Base-by-base conservation (phyloP, 176 grass and related monocot genomes). In the Hyparrhenia diplandra region DNA sequence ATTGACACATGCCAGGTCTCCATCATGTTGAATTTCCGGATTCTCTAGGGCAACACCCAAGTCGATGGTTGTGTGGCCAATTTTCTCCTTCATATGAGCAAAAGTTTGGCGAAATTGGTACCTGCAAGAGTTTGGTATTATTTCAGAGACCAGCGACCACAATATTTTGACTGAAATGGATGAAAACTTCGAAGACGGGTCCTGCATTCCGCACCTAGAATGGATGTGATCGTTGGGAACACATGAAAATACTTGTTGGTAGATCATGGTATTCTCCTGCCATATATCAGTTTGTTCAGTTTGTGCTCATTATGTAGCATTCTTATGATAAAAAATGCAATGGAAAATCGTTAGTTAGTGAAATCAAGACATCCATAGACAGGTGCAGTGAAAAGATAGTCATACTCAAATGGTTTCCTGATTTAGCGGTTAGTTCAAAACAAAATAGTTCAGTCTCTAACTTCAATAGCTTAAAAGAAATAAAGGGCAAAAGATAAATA, bases 201-300 rank as follows among this genome's bases (percentile, higher is more conserved):
- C 23, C 4, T 24, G 4, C 55, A 35, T 67, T 71, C 62, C 6
- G 21, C 62, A 94, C 92, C 92, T 85, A n/a, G 88, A 88, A 67
- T 81, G 75, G 46, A 91, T 89, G 69, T 84, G 66, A 76, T 94
- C 92, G 43, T 94, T 94, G 16, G 92, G 92, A 17, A 91, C 86
- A 75, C 92, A 94, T 13, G 88, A 88, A 58, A 94, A 94, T 36
- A 94, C 86, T 39, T 89, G 80, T 55, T 94, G 86, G 74, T 94
- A 94, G 54, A 94, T 88, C 71, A 32, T 80, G 29, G 88, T 90
- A 81, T 94, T 94, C 70, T 47, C 82, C 92, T 94, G n/a, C n/a
- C n/a, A n/a, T n/a, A n/a, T n/a, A n/a, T n/a, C n/a, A n/a, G n/a
- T n/a, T n/a, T n/a, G n/a, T n/a, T n/a, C n/a, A n/a, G n/a, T n/a